Evolutionary conservation across 495 filamentous ascomycete species (phyloP).

Genomic region (Xylaria flabelliformis): DNA sequence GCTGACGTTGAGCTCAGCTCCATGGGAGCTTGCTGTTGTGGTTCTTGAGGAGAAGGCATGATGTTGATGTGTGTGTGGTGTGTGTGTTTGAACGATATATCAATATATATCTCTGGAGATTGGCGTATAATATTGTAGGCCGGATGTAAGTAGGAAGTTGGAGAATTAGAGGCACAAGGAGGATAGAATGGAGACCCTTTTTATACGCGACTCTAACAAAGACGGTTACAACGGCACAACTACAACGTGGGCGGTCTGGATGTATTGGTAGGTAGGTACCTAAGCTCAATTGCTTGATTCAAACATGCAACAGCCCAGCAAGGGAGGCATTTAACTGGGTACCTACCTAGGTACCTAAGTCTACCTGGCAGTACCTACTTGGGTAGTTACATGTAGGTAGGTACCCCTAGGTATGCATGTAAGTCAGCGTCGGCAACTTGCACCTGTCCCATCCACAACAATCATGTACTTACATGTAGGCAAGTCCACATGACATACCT

Average conservation of each 20-base stretch:
- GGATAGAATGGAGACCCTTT: conserved; percentile 7
- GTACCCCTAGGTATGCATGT: not conserved
- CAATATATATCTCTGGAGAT: not conserved
- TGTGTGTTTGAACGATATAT: not conserved
- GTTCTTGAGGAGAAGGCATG: conserved; percentile 41
- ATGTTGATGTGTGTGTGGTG: conserved; percentile 6
- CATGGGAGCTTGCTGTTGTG: conserved; percentile 46
- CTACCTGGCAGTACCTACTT: not conserved
- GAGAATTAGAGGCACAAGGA: not conserved
- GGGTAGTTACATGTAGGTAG: not conserved
- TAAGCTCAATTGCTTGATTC: not conserved
- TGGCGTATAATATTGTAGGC: not conserved
- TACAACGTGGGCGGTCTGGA: not conserved
- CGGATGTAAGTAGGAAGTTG: not conserved
- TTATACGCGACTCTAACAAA: not conserved
- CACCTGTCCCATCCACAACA: not conserved
- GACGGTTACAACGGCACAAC: conserved; percentile 9
- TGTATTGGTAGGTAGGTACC: not conserved
- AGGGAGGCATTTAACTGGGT: conserved; percentile 8
- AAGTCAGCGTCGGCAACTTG: not conserved
- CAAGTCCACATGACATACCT: not conserved
- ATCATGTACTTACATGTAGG: not conserved
- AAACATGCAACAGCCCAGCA: conserved; percentile 4
- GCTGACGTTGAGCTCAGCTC: conserved; percentile 36
- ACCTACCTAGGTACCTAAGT: too few relatives aligned